These are phyloP conservation scores for Rhizomucor pusillus DNA, from an alignment of 371 early-diverging fungal genomes.

Conservation along the genomic window DNA sequence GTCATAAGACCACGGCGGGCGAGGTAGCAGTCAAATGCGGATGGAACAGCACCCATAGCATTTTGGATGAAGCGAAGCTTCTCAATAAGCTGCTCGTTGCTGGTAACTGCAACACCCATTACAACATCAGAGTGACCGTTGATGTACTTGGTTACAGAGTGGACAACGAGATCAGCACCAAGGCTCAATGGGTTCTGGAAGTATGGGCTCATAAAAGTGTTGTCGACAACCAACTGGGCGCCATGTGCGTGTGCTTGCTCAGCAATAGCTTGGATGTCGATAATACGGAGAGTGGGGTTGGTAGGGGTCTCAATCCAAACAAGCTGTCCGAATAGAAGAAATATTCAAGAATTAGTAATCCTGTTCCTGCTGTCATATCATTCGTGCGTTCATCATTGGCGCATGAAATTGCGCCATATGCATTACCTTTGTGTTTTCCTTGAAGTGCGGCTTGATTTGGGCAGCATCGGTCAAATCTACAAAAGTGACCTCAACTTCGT, in stretches of 20 bases:
- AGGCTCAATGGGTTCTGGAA: conserved; percentile 91
- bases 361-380: not conserved
- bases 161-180: conserved; percentile 97
- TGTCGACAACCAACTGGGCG: conserved; percentile 91
- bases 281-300: conserved; percentile 94
- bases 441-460: conserved; percentile 63
- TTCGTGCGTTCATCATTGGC: not conserved
- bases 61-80: conserved; percentile 92
- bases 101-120: conserved; percentile 93
- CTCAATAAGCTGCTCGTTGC: conserved; percentile 66
- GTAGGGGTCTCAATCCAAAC: conserved; percentile 97
- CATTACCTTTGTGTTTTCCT: conserved; percentile 67
- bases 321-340: conserved; percentile 28
- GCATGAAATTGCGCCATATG: not conserved
- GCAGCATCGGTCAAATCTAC: conserved; percentile 82
- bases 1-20: conserved; percentile 97
- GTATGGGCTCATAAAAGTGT: conserved; percentile 97
- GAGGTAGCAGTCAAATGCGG: conserved; percentile 95
- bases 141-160: conserved; percentile 98
- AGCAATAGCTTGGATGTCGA: conserved; percentile 88
- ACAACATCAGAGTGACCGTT: conserved; percentile 98
- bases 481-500: conserved; percentile 80
- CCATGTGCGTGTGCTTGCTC: conserved; percentile 78
- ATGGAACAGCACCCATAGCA: conserved; percentile 94
- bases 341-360: not conserved